Evolutionary conservation across 305 asterid genomes (phyloP).

Genomic region (Fraxinus baroniana): DNA sequence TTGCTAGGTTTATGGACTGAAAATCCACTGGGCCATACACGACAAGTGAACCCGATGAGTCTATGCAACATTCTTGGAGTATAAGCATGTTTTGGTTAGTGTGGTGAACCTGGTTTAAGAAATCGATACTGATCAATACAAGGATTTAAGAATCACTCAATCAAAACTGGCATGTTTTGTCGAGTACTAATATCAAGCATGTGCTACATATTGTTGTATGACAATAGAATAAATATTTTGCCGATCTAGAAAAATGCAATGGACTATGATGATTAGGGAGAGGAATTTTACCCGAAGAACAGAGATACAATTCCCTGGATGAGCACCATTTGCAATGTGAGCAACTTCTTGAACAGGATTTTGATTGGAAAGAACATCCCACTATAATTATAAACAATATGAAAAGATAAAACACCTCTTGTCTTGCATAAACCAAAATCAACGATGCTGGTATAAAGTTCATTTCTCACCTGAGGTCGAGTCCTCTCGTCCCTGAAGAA

Average conservation of each 20-base stretch:
- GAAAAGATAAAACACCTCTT: too few species aligned
- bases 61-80: conserved; percentile 95
- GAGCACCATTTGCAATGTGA: conserved; percentile 86
- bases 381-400: too few species aligned
- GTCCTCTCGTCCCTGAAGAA: conserved; percentile 75
- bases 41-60: conserved; percentile 74
- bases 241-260: background rate
- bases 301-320: conserved; percentile 89
- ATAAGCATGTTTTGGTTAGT: conserved; percentile 85
- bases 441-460: background rate
- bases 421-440: too few species aligned
- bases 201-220: background rate
- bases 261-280: conserved; percentile 18
- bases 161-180: background rate
- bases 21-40: conserved; percentile 82
- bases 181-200: background rate
- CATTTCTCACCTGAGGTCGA: conserved; percentile 61
- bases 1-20: conserved; percentile 71
- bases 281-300: conserved; percentile 65
- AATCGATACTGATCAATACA: background rate
- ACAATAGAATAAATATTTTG: background rate
- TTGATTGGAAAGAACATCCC: conserved; percentile 92
- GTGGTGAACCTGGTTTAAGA: conserved; percentile 54
- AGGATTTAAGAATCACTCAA: background rate
- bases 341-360: conserved; percentile 90